phyloP scores from a whole-genome alignment of 108 stramenopile genomes.

The Cyclotella sp. region DNA sequence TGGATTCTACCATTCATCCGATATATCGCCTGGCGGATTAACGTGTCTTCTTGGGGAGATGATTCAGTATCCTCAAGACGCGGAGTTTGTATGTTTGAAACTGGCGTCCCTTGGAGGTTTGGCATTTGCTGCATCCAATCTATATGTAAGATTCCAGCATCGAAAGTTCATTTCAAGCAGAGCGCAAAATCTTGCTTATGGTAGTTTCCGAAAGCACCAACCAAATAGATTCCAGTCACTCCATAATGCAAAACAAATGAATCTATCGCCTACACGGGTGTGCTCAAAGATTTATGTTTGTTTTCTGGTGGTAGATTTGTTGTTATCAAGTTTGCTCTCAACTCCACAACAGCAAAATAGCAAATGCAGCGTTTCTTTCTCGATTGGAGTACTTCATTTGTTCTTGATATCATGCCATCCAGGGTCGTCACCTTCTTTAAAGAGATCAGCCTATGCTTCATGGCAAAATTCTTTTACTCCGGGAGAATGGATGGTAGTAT shows the following conservation, averaged over 20 bases:
- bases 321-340: not conserved
- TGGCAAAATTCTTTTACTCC: conserved; percentile 54
- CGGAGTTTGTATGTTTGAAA: conserved; percentile 8
- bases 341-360: not conserved
- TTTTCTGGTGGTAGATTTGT: not conserved
- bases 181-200: not conserved
- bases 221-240: no score
- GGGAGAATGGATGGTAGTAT: conserved; percentile 53
- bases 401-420: conserved; percentile 5
- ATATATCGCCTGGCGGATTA: no score
- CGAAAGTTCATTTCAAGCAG: not conserved
- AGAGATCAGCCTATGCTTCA: not conserved
- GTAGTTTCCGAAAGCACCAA: not conserved
- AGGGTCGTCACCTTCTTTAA: not conserved
- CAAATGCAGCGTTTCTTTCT: not conserved
- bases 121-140: conserved; percentile 29
- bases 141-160: conserved; percentile 12
- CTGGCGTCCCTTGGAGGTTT: conserved; percentile 34
- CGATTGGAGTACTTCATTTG: not conserved
- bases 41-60: no score
- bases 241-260: not conserved
- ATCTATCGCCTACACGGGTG: not conserved
- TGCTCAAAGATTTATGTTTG: not conserved
- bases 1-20: not conserved
- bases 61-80: not conserved